These are phyloP conservation scores for Colletotrichum siamense DNA, from an alignment of 2,329 filamentous ascomycete species.

Conservation along the genomic window DNA sequence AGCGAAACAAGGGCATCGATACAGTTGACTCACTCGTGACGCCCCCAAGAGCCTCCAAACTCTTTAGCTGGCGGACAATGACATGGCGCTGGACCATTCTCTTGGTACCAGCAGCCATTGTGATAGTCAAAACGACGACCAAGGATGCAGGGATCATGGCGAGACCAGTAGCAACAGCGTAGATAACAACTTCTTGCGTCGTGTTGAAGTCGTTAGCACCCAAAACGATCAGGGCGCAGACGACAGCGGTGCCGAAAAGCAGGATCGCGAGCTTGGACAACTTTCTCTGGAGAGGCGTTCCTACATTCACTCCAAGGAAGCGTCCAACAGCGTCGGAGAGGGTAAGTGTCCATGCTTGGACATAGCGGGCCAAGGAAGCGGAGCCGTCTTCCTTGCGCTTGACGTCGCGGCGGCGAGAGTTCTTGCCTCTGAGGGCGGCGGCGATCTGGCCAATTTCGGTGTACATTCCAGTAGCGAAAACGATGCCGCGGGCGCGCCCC, in stretches of 20 bases:
- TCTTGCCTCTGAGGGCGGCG: constrained; percentile 44
- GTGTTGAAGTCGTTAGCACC: constrained; percentile 45
- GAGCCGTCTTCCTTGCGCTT: constrained; percentile 51
- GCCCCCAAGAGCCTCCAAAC: constrained; percentile 58
- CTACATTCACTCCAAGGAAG: constrained; percentile 57
- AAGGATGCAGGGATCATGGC: constrained; percentile 59
- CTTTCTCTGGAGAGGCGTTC: constrained; percentile 73
- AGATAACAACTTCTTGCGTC: constrained; percentile 46
- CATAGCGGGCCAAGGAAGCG: constrained; percentile 31
- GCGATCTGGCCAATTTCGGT: constrained; percentile 70
- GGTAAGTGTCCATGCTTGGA: constrained; percentile 43
- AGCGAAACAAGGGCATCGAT: not conserved
- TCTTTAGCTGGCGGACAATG: constrained; percentile 56
- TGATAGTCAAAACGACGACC: constrained; percentile 61
- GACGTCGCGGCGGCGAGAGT: constrained; percentile 36
- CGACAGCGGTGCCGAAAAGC: constrained; percentile 65
- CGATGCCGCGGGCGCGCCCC: constrained; percentile 64
- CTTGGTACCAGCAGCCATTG: constrained; percentile 61
- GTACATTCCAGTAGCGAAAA: constrained; percentile 65
- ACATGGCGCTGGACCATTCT: constrained; percentile 59
- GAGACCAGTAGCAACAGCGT: constrained; percentile 50
- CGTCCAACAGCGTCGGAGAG: constrained; percentile 40
- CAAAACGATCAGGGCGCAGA: constrained; percentile 51
- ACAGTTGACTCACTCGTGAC: constrained; percentile 40
- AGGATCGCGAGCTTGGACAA: constrained; percentile 72